phyloP scores from a whole-genome alignment of 2,329 filamentous ascomycete genomes.

The Rutstroemia sp. region DNA sequence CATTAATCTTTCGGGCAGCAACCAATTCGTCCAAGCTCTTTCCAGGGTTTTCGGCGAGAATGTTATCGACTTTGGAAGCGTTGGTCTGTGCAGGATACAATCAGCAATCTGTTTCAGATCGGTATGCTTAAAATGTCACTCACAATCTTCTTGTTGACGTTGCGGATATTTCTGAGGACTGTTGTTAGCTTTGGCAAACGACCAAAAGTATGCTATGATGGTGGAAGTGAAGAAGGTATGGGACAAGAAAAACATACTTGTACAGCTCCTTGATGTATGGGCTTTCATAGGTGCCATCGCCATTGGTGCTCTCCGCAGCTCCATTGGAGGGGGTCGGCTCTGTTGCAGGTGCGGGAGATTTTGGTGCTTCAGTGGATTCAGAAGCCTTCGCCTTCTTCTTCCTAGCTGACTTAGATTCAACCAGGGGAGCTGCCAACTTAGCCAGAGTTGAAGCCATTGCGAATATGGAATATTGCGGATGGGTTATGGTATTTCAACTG shows the following conservation, averaged over 20 bases:
- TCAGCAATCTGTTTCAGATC: slow-evolving; percentile 13
- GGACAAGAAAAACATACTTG: slow-evolving; percentile 55
- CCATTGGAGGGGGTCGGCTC: slow-evolving; percentile 44
- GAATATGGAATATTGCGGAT: slow-evolving; percentile 26
- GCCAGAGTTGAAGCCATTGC: slow-evolving; percentile 58
- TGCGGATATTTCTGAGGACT: slow-evolving; percentile 71
- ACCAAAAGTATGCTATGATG: neutral
- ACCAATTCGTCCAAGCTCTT: slow-evolving; percentile 70
- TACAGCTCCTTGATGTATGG: slow-evolving; percentile 81
- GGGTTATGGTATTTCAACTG: slow-evolving; percentile 25
- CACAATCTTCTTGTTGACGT: slow-evolving; percentile 91
- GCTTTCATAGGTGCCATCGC: slow-evolving; percentile 59
- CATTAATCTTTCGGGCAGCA: slow-evolving; percentile 64
- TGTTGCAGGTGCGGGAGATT: slow-evolving; percentile 44
- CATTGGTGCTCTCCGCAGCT: slow-evolving; percentile 29
- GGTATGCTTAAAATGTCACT: slow-evolving; percentile 31
- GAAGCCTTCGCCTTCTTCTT: slow-evolving; percentile 59
- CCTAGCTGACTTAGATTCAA: slow-evolving; percentile 58
- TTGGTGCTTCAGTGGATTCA: slow-evolving; percentile 34
- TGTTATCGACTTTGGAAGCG: slow-evolving; percentile 62
- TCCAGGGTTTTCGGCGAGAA: slow-evolving; percentile 61
- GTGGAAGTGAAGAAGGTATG: slow-evolving; percentile 3
- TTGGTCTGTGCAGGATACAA: slow-evolving; percentile 44
- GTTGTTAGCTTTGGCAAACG: slow-evolving; percentile 6
- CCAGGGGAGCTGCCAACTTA: slow-evolving; percentile 54